These are phyloP conservation scores for Diaporthe velutina DNA, from an alignment of 2,329 filamentous ascomycete genomes.

Conservation along the genomic window DNA sequence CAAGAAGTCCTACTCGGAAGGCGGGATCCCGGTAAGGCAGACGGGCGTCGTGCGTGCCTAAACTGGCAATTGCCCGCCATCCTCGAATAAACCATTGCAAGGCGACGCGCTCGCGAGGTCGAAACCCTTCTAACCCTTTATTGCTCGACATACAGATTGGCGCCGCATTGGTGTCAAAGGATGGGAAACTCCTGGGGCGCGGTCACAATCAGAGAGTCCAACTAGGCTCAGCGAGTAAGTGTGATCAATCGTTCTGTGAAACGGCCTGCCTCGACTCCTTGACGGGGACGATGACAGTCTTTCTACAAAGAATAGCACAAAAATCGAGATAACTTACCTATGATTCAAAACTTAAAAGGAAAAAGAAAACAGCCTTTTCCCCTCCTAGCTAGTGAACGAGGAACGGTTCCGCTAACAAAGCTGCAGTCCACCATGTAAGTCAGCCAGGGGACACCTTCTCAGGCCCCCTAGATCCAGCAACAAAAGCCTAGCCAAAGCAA, in stretches of 20 bases:
- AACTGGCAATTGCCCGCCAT: not conserved
- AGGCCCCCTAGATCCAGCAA: no score
- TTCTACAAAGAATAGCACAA: not conserved
- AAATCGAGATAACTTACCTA: not conserved
- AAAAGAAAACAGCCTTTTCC: no score
- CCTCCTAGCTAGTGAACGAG: not conserved
- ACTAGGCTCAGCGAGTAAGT: conserved; percentile 54
- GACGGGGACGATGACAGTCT: not conserved
- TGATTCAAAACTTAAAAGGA: no score
- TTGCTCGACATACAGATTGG: conserved; percentile 57
- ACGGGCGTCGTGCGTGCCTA: not conserved
- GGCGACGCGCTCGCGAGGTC: not conserved
- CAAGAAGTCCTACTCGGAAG: conserved; percentile 57
- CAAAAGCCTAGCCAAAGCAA: not conserved
- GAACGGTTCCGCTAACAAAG: not conserved
- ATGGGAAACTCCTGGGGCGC: conserved; percentile 77
- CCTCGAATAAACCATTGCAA: not conserved
- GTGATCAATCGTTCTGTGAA: no score
- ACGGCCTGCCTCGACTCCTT: no score
- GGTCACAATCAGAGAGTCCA: conserved; percentile 85
- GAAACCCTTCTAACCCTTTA: not conserved
- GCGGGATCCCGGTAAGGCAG: conserved; percentile 60
- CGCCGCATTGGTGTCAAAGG: conserved; percentile 72
- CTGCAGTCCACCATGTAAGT: conserved; percentile 7
- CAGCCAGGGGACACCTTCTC: no score